A percentile compares a stretch with the other conserved stretches of the same genome.
Evolutionary conservation across 108 stramenopile species (phyloP).

Genomic region (Cyclotella atomus): DNA sequence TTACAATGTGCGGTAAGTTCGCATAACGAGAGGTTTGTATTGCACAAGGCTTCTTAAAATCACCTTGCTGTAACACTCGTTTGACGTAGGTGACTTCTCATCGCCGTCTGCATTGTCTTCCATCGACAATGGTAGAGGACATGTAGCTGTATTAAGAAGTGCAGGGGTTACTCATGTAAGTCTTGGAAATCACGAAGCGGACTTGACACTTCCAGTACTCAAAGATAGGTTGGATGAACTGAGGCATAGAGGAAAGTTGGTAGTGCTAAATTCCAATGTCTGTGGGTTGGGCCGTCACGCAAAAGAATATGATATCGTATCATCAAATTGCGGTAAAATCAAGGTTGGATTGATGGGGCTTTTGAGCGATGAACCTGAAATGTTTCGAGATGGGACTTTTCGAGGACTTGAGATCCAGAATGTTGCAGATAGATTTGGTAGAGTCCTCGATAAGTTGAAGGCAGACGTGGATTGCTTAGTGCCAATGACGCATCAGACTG

Average conservation of each 20-base stretch:
- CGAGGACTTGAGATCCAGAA: slow-evolving; percentile 61
- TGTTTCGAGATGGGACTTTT: slow-evolving; percentile 75
- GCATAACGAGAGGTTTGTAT: too few relatives aligned
- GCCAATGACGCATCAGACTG: slow-evolving; percentile 74
- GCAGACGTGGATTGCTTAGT: slow-evolving; percentile 45
- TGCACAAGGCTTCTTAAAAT: too few relatives aligned
- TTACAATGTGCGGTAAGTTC: slow-evolving; percentile 66
- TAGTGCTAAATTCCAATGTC: slow-evolving; percentile 74
- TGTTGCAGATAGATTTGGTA: slow-evolving; percentile 49
- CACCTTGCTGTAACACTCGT: too few relatives aligned
- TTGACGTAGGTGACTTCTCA: slow-evolving; percentile 84
- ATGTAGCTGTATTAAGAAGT: slow-evolving; percentile 62
- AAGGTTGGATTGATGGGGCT: slow-evolving; percentile 71
- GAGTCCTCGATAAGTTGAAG: slow-evolving; percentile 21
- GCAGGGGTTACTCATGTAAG: slow-evolving; percentile 69
- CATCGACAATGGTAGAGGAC: slow-evolving; percentile 72
- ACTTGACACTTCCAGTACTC: slow-evolving; percentile 53
- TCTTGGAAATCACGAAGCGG: slow-evolving; percentile 85
- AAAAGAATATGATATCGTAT: slow-evolving; percentile 33
- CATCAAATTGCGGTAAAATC: slow-evolving; percentile 37
- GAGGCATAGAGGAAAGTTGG: slow-evolving; percentile 21
- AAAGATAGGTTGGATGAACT: slow-evolving; percentile 54
- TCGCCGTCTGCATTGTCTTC: slow-evolving; percentile 65
- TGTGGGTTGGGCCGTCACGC: slow-evolving; percentile 37
- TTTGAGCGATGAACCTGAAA: slow-evolving; percentile 66